These are phyloP conservation scores for Phytophthora constricta DNA, from an alignment of 352 stramenopile genomes.

Conservation along the genomic window DNA sequence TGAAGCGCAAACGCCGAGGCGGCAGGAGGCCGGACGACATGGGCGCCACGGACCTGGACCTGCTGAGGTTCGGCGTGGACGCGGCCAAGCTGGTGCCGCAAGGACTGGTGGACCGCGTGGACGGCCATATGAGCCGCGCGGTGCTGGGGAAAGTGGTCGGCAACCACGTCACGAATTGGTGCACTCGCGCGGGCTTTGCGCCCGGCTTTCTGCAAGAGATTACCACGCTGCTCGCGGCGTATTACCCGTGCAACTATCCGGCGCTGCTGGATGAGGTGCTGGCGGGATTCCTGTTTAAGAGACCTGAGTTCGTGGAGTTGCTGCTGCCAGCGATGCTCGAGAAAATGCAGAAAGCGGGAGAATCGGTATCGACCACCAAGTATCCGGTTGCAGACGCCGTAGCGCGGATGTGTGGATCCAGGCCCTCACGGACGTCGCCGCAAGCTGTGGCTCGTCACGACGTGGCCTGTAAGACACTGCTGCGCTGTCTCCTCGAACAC, in stretches of 20 bases:
- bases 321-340: slow-evolving; percentile 75
- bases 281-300: slow-evolving; percentile 75
- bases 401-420: slow-evolving; percentile 40
- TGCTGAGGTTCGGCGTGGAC: slow-evolving; percentile 77
- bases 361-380: slow-evolving; percentile 62
- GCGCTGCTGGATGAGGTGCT: slow-evolving; percentile 86
- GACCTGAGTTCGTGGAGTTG: slow-evolving; percentile 74
- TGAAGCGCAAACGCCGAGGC: slow-evolving; percentile 59
- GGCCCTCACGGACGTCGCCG: slow-evolving; percentile 12
- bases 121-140: slow-evolving; percentile 60
- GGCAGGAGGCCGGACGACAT: slow-evolving; percentile 26
- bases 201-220: slow-evolving; percentile 74
- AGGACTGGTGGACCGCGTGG: slow-evolving; percentile 85
- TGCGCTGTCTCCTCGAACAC: slow-evolving; percentile 76
- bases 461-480: slow-evolving; percentile 69
- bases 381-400: slow-evolving; percentile 79
- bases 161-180: slow-evolving; percentile 81
- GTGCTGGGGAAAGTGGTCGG: slow-evolving; percentile 57
- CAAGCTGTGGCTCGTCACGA: slow-evolving; percentile 50
- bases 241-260: slow-evolving; percentile 84
- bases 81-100: slow-evolving; percentile 79
- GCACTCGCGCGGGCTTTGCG: slow-evolving; percentile 66
- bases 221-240: slow-evolving; percentile 73
- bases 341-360: slow-evolving; percentile 69
- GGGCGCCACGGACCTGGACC: slow-evolving; percentile 43